A percentile compares a stretch with the other conserved stretches of the same genome.
These are phyloP conservation scores for Candida railenensis DNA, from an alignment of 805 yeast genomes.

Conservation along the genomic window DNA sequence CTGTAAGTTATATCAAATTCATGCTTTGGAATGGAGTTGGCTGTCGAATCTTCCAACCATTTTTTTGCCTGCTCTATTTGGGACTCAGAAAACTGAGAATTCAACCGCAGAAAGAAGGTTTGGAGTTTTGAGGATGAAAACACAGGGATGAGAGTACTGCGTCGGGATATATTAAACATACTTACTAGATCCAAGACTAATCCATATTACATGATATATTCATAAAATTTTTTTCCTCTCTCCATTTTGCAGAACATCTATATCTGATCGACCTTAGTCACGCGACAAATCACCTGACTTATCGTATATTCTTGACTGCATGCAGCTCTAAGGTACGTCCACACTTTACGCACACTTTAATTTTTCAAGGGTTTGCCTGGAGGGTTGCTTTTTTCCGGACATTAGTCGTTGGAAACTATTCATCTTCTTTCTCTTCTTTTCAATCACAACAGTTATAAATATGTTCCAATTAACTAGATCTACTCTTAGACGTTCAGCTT, in stretches of 20 bases:
- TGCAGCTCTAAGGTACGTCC: too few species aligned
- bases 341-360: not conserved
- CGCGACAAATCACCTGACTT: not conserved
- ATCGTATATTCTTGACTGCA: too few species aligned
- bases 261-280: not conserved
- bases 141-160: not conserved
- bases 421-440: not conserved
- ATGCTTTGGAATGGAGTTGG: conserved; percentile 40
- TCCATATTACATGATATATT: not conserved
- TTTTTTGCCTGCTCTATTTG: conserved; percentile 32
- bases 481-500: not conserved
- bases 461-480: conserved; percentile 12
- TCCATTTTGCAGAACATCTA: not conserved
- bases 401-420: too few species aligned
- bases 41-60: conserved; percentile 41
- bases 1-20: conserved; percentile 47
- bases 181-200: too few species aligned
- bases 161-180: not conserved
- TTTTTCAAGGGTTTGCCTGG: not conserved
- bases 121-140: not conserved
- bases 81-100: conserved; percentile 14
- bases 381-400: not conserved
- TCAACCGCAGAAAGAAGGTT: not conserved
- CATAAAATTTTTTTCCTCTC: not conserved
- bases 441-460: conserved; percentile 5